These are phyloP conservation scores for Penicillium daleae DNA, from an alignment of 495 filamentous ascomycete genomes.

Conservation along the genomic window DNA sequence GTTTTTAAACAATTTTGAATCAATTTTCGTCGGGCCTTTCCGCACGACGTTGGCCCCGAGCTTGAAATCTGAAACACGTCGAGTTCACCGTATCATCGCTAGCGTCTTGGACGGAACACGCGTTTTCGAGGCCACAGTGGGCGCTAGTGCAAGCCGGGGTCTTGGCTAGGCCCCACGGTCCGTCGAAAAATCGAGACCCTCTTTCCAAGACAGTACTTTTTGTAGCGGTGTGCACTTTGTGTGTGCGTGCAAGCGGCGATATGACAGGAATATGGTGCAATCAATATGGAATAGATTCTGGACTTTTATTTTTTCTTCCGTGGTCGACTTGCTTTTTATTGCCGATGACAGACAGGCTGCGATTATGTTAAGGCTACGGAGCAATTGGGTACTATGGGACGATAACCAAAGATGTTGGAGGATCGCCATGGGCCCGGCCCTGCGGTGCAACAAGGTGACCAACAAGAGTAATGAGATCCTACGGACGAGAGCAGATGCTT, in stretches of 20 bases:
- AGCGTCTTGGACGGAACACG: slow-evolving; percentile 24
- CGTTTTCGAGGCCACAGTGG: slow-evolving; percentile 27
- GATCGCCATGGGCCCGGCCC: not conserved
- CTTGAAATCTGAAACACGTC: slow-evolving; percentile 45
- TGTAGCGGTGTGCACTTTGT: slow-evolving; percentile 3
- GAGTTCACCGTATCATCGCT: slow-evolving; percentile 12
- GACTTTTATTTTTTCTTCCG: not conserved
- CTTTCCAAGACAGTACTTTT: not conserved
- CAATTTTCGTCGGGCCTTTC: slow-evolving; percentile 28
- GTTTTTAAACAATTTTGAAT: not conserved
- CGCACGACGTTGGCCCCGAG: slow-evolving; percentile 26
- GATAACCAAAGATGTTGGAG: no score
- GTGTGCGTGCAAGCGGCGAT: not conserved
- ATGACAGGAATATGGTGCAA: not conserved
- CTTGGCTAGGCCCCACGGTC: slow-evolving; percentile 23
- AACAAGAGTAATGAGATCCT: not conserved
- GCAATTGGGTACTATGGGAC: no score
- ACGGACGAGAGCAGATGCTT: not conserved
- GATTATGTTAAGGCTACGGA: not conserved
- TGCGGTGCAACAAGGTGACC: slow-evolving; percentile 2
- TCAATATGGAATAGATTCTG: not conserved
- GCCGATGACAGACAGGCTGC: not conserved
- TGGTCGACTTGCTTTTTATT: not conserved
- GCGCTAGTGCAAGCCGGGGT: slow-evolving; percentile 22
- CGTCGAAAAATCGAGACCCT: slow-evolving; percentile 20